Conservation (phyloP, 495 filamentous ascomycete genomes). For the Hyaloscypha hepaticicola region DNA sequence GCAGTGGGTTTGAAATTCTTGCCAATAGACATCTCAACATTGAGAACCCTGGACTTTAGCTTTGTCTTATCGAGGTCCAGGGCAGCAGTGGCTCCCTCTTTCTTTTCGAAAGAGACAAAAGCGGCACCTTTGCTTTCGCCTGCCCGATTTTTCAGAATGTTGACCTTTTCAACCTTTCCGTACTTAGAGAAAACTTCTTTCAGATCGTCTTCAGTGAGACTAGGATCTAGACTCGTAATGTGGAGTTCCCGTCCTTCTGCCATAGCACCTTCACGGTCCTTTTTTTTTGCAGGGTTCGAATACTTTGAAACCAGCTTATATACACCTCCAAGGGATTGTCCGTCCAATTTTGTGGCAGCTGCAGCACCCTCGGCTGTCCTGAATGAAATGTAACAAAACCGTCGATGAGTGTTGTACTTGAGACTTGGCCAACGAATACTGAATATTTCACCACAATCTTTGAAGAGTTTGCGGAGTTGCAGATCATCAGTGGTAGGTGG, state of each 20-base stretch:
- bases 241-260: slow-evolving; percentile 87
- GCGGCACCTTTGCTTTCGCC: slow-evolving; percentile 70
- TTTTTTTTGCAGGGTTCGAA: slow-evolving; percentile 75
- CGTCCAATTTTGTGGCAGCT: slow-evolving; percentile 68
- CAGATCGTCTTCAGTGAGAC: slow-evolving; percentile 65
- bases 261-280: slow-evolving; percentile 76
- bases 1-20: slow-evolving; percentile 42
- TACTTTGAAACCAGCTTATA: slow-evolving; percentile 73
- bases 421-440: slow-evolving; percentile 88
- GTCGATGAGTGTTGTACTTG: slow-evolving; percentile 80
- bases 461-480: slow-evolving; percentile 75
- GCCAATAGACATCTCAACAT: slow-evolving; percentile 60
- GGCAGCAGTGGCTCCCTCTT: slow-evolving; percentile 66
- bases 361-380: slow-evolving; percentile 60
- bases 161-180: slow-evolving; percentile 68
- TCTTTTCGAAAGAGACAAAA: slow-evolving; percentile 73
- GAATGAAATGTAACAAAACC: slow-evolving; percentile 95
- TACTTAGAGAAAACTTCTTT: slow-evolving; percentile 68
- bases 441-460: slow-evolving; percentile 74
- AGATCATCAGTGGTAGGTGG: slow-evolving; percentile 80
- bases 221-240: slow-evolving; percentile 69
- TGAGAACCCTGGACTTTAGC: slow-evolving; percentile 66
- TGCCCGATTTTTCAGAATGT: slow-evolving; percentile 59
- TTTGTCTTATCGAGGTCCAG: slow-evolving; percentile 68
- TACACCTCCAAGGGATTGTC: slow-evolving; percentile 60